Conservation (phyloP, 345 rosid species). For the Durio zibethinus region DNA sequence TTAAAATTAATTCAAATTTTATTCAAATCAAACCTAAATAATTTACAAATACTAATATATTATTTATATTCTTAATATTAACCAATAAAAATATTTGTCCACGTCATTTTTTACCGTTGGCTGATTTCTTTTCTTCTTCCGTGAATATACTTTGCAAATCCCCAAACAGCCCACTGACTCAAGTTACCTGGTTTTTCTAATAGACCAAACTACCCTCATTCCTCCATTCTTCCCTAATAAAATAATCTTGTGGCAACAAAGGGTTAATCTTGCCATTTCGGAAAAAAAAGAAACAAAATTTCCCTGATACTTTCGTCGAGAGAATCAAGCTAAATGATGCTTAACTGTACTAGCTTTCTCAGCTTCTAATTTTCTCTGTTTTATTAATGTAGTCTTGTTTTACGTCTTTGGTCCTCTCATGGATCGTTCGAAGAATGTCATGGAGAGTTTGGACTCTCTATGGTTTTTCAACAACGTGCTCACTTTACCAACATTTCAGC, state of each 20-base stretch:
- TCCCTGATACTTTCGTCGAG: not conserved
- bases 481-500: conserved; percentile 5
- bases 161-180: conserved; percentile 9
- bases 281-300: not conserved
- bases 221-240: not conserved
- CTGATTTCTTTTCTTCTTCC: not conserved
- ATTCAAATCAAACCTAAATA: no score
- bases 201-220: not conserved
- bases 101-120: conserved; percentile 21
- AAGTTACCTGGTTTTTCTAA: not conserved
- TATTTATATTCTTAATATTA: not conserved
- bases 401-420: conserved; percentile 17
- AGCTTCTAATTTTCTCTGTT: not conserved
- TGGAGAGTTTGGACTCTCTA: conserved; percentile 42
- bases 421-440: conserved; percentile 27
- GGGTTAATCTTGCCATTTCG: conserved; percentile 8
- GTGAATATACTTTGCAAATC: not conserved
- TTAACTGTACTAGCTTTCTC: not conserved
- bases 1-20: no score
- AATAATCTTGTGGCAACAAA: no score
- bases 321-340: not conserved
- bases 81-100: not conserved
- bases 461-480: conserved; percentile 51
- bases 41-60: no score
- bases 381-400: not conserved